A percentile compares a stretch with the other conserved stretches of the same genome.
Evolutionary conservation across 352 stramenopile species (phyloP).

Genomic region (Hyaloperonospora arabidopsidis): DNA sequence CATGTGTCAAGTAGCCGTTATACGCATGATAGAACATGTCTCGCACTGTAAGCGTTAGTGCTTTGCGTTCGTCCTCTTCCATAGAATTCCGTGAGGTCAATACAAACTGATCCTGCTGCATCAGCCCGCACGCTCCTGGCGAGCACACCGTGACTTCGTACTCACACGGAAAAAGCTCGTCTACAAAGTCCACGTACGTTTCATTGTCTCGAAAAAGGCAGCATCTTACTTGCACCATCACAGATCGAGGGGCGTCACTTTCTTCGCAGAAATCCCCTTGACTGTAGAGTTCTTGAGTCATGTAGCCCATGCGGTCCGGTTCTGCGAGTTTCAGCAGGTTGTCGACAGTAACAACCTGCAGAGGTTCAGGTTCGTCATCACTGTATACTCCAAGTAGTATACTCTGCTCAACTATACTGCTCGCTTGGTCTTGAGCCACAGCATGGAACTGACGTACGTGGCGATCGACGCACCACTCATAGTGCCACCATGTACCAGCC

Average conservation of each 20-base stretch:
- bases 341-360: slow-evolving; percentile 35
- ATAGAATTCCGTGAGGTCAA: slow-evolving; percentile 40
- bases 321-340: slow-evolving; percentile 35
- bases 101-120: slow-evolving; percentile 66
- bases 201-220: slow-evolving; percentile 72
- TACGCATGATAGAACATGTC: slow-evolving; percentile 90
- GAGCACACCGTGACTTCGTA: slow-evolving; percentile 71
- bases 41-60: slow-evolving; percentile 55
- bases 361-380: slow-evolving; percentile 20
- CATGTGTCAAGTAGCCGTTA: slow-evolving; percentile 73
- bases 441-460: slow-evolving; percentile 67
- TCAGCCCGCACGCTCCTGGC: slow-evolving; percentile 58
- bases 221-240: slow-evolving; percentile 62
- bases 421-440: slow-evolving; percentile 8
- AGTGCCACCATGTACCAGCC: slow-evolving; percentile 66
- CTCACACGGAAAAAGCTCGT: slow-evolving; percentile 42
- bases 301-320: slow-evolving; percentile 50
- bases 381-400: slow-evolving; percentile 42
- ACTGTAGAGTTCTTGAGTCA: slow-evolving; percentile 45
- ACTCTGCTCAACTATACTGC: slow-evolving; percentile 19
- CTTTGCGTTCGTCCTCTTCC: slow-evolving; percentile 45
- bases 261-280: slow-evolving; percentile 35
- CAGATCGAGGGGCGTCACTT: slow-evolving; percentile 17
- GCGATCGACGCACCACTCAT: slow-evolving; percentile 76
- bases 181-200: slow-evolving; percentile 66